Evolutionary conservation across 371 early-diverging fungal species (phyloP), one percentile per base, ranked within the genome.

Genomic region (Apophysomyces sp.): DNA sequence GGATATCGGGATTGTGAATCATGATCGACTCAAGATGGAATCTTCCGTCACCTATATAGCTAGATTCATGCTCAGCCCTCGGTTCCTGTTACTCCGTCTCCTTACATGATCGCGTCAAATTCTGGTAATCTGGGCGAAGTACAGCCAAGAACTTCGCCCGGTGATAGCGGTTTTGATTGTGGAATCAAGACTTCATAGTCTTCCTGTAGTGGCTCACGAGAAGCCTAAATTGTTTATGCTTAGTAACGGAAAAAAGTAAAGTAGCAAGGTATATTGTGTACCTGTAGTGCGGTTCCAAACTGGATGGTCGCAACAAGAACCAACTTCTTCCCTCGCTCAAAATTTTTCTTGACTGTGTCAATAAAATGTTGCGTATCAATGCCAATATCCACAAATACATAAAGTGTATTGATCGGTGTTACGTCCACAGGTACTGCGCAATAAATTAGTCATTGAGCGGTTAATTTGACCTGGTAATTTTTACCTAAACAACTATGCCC

Each of bases 21-120:
- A 99, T 98, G 65, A 98, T 95, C 28, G 98, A 93, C 72, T 99
- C 99, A 32, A 99, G 83, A 84, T 99, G 99, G 74, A 99, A 99
- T 37, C 99, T 86, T 8, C 99, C 99, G 70, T 99, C 99, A 37
- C 98, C 99, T 55, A 99, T 81, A 75, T 89, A 91, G 26, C 80
- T 84, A 59, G 61, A 54, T 18, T 18, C 26, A 40, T 53, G 18
- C 29, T 52, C 15, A 30, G 31, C 31, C 12, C 28, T 24, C n/a
- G 8, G 3, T 39, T 18, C 49, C 9, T 0, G 16, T n/a, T 52
- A 4, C 30, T 26, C 16, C 1, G 26, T 4, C 8, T 34, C 66
- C 72, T 70, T 78, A 90, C 75, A 91, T 84, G 65, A 90, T 73
- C 7, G 82, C 86, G 73, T 94, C 94, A 55, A 82, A 78, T 16